Evolutionary conservation across 805 yeast species (phyloP).

Genomic region (Barnettozyma sp.): DNA sequence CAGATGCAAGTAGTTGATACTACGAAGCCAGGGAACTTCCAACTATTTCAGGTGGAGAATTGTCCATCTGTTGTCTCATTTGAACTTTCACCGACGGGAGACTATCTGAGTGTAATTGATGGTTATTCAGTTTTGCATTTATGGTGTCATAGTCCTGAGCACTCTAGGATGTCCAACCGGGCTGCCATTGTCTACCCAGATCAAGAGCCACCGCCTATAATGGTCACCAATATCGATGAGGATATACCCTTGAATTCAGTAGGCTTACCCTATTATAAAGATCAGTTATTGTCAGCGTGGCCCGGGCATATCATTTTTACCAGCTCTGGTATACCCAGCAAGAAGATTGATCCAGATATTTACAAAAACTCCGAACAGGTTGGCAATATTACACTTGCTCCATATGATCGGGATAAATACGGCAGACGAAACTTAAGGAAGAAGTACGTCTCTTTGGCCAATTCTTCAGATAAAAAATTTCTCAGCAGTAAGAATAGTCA

Average conservation of each 20-base stretch:
- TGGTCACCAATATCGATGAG: slow-evolving; percentile 34
- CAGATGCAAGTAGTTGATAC: slow-evolving; percentile 82
- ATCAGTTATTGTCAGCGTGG: slow-evolving; percentile 75
- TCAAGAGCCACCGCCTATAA: slow-evolving; percentile 29
- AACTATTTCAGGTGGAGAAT: slow-evolving; percentile 60
- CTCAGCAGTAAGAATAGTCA: slow-evolving; percentile 43
- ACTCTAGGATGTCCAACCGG: slow-evolving; percentile 36
- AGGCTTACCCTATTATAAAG: slow-evolving; percentile 84
- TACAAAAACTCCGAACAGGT: slow-evolving; percentile 30
- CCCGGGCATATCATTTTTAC: slow-evolving; percentile 56
- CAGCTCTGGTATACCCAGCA: slow-evolving; percentile 55
- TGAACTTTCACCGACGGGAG: slow-evolving; percentile 53
- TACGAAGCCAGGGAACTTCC: slow-evolving; percentile 64
- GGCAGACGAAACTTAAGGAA: slow-evolving; percentile 48
- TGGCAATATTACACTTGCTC: slow-evolving; percentile 36
- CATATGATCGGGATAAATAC: slow-evolving; percentile 50
- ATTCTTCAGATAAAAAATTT: slow-evolving; percentile 37
- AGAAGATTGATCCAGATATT: slow-evolving; percentile 41
- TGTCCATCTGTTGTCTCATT: slow-evolving; percentile 28
- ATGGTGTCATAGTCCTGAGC: slow-evolving; percentile 52
- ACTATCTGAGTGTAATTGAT: slow-evolving; percentile 65
- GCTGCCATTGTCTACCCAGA: slow-evolving; percentile 53
- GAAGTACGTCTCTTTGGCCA: slow-evolving; percentile 35
- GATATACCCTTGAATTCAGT: slow-evolving; percentile 57
- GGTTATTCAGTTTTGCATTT: slow-evolving; percentile 37